phyloP scores from a whole-genome alignment of 1,284 basidiomycete genomes.

The Ustilago sp. region DNA sequence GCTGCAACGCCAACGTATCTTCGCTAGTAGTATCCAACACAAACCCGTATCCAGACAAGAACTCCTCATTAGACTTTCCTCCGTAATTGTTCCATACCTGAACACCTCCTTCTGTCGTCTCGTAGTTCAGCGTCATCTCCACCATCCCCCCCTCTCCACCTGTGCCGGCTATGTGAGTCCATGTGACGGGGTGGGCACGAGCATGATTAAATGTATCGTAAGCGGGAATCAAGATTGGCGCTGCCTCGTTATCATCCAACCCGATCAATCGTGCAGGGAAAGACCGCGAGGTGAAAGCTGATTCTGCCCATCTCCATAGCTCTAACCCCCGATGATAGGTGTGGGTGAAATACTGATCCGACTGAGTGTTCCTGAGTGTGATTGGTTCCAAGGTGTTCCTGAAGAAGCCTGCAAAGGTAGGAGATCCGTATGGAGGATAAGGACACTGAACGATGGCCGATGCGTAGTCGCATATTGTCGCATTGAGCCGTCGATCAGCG shows the following conservation, averaged over 20 bases:
- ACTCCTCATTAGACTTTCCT: constrained; percentile 66
- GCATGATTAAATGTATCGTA: constrained; percentile 65
- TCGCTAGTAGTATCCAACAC: constrained; percentile 40
- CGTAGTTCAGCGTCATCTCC: constrained; percentile 25
- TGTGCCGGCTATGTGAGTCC: constrained; percentile 19
- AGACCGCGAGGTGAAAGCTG: constrained; percentile 52
- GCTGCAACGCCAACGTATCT: constrained; percentile 54
- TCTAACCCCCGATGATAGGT: constrained; percentile 22
- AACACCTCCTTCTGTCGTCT: background rate
- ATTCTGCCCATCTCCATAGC: constrained; percentile 60
- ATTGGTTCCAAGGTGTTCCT: background rate
- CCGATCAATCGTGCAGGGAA: constrained; percentile 57
- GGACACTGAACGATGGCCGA: background rate
- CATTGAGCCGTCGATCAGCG: constrained; percentile 31
- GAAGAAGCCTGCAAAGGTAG: background rate
- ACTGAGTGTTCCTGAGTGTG: background rate
- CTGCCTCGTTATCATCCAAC: background rate
- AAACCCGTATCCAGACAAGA: constrained; percentile 62
- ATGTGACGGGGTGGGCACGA: constrained; percentile 56
- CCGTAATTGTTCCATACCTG: constrained; percentile 68
- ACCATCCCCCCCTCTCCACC: constrained; percentile 4
- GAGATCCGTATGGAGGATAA: background rate
- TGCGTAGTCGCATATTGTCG: constrained; percentile 25
- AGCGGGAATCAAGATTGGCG: constrained; percentile 63
- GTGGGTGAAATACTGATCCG: constrained; percentile 5